Percentiles rank a stretch among this genome's conserved stretches.
Evolutionary conservation across 208 protist genomes (phyloP).

Genomic region (Trichomonas gallinae): DNA sequence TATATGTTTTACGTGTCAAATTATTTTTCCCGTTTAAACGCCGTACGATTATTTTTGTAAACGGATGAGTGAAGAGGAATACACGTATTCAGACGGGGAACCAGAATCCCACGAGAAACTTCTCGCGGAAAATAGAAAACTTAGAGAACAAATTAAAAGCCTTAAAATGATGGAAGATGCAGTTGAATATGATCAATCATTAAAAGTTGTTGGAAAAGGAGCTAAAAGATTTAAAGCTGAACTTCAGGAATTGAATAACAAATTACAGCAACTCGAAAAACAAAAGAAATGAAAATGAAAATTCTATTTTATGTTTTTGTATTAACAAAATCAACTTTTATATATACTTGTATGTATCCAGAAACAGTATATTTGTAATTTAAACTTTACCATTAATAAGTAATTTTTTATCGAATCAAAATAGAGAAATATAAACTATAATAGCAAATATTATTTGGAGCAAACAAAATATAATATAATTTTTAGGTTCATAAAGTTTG

Average conservation of each 20-base stretch:
- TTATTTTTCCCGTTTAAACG: too few species aligned
- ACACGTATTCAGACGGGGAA: neutral
- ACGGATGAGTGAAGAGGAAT: neutral
- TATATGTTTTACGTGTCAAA: too few species aligned
- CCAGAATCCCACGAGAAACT: neutral
- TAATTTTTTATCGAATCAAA: too few species aligned
- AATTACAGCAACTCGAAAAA: neutral
- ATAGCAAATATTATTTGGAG: too few species aligned
- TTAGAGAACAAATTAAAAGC: neutral
- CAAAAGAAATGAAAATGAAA: neutral
- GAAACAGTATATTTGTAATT: too few species aligned
- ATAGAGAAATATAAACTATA: too few species aligned
- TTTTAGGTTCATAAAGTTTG: too few species aligned
- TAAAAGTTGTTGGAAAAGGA: neutral
- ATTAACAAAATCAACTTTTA: neutral
- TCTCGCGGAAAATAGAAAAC: neutral
- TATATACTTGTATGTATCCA: too few species aligned
- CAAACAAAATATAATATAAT: too few species aligned
- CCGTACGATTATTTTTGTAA: too few species aligned
- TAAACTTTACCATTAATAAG: too few species aligned
- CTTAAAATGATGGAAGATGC: neutral
- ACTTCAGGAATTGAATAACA: neutral
- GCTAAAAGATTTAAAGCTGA: neutral
- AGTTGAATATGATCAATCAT: neutral
- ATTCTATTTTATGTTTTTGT: neutral